phyloP scores from a whole-genome alignment of 305 asterid genomes.

The Fraxinus paxiana region DNA sequence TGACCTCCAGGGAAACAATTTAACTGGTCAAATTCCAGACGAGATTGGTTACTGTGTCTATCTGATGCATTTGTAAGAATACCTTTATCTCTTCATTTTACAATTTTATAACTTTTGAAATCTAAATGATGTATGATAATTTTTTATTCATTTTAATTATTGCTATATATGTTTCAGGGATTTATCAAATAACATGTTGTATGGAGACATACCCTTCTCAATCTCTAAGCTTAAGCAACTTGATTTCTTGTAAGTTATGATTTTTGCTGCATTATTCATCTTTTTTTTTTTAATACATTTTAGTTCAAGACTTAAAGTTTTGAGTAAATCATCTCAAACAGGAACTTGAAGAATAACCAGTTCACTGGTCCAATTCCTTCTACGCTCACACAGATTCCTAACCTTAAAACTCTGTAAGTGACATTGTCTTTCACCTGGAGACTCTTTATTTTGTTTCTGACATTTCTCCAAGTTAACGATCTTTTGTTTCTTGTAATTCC shows the following conservation, averaged over 20 bases:
- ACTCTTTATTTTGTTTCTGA: not conserved
- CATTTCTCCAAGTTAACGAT: not conserved
- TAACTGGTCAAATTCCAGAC: conserved; percentile 89
- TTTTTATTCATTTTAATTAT: not conserved
- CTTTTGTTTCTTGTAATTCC: not conserved
- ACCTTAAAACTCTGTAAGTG: conserved; percentile 83
- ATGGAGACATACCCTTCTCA: conserved; percentile 87
- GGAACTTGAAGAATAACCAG: conserved; percentile 83
- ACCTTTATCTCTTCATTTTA: not conserved
- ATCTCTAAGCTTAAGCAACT: conserved; percentile 89
- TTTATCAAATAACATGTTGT: conserved; percentile 70
- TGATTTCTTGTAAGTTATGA: conserved; percentile 64
- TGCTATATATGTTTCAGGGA: conserved; percentile 49
- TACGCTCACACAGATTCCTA: conserved; percentile 89
- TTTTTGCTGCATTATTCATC: not conserved
- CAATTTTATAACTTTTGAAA: not conserved
- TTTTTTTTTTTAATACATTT: not conserved
- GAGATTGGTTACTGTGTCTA: conserved; percentile 81
- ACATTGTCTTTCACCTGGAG: not conserved
- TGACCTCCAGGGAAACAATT: conserved; percentile 81
- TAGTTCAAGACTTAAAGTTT: not conserved
- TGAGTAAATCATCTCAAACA: conserved; percentile 17
- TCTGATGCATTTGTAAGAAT: conserved; percentile 50
- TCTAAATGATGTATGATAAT: not conserved
- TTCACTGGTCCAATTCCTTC: conserved; percentile 94